These are phyloP conservation scores for Phalaenopsis equestris DNA, from an alignment of 106 monocot species.

Conservation along the genomic window DNA sequence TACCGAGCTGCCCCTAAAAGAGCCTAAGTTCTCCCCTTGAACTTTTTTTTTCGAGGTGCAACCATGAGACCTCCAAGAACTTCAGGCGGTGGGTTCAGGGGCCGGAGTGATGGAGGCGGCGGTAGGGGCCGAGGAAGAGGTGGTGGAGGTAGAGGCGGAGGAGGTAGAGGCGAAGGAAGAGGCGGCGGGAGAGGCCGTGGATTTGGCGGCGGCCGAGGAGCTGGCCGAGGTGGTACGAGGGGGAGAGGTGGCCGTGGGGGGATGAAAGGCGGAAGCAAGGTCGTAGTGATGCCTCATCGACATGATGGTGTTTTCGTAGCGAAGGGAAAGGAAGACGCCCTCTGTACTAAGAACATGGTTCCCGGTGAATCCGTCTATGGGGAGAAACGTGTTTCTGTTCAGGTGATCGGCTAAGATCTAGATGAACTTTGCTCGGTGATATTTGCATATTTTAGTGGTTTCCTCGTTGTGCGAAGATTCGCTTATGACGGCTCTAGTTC, in stretches of 20 bases:
- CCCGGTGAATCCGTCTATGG: slow-evolving; percentile 83
- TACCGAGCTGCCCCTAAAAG: too few relatives aligned
- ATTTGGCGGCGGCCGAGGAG: neutral
- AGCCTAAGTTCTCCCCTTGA: too few relatives aligned
- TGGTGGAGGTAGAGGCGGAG: neutral
- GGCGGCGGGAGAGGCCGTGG: slow-evolving; percentile 13
- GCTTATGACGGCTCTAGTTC: neutral
- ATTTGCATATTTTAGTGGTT: neutral
- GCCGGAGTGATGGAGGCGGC: slow-evolving; percentile 16
- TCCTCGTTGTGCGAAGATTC: neutral
- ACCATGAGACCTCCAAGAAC: too few relatives aligned
- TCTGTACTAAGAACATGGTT: slow-evolving; percentile 90
- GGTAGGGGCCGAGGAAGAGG: slow-evolving; percentile 8
- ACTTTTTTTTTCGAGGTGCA: too few relatives aligned
- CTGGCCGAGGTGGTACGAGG: slow-evolving; percentile 28
- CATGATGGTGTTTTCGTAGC: slow-evolving; percentile 85
- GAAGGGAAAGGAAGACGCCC: slow-evolving; percentile 94
- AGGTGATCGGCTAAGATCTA: slow-evolving; percentile 29
- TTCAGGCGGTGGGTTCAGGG: slow-evolving; percentile 22
- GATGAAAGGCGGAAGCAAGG: slow-evolving; percentile 92
- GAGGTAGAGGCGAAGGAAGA: slow-evolving; percentile 33
- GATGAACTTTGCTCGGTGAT: neutral
- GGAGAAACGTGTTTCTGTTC: slow-evolving; percentile 88
- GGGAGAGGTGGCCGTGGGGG: slow-evolving; percentile 73
- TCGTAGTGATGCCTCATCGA: slow-evolving; percentile 71